Conservation (phyloP, 176 grass and related monocot species). For the Melocanna baccifera region DNA sequence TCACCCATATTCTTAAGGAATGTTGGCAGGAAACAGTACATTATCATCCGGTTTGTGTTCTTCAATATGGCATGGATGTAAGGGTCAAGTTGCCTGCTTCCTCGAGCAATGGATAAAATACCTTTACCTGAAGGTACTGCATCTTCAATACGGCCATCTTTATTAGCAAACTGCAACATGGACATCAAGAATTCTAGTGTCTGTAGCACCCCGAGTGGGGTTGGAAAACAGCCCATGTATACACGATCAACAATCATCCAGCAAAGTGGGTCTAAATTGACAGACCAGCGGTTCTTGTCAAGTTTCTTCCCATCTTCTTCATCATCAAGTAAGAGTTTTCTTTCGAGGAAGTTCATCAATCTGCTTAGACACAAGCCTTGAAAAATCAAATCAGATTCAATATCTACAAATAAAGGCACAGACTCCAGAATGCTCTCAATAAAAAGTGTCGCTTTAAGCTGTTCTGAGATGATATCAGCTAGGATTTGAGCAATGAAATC, state of each 20-base stretch:
- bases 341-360: conserved; percentile 99
- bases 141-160: conserved; percentile 96
- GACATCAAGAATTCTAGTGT: conserved; percentile 92
- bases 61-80: conserved; percentile 97
- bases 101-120: conserved; percentile 93
- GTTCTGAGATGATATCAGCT: conserved; percentile 86
- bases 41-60: conserved; percentile 95
- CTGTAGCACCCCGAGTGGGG: conserved; percentile 76
- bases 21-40: conserved; percentile 95
- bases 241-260: conserved; percentile 94
- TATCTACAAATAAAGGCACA: conserved; percentile 84
- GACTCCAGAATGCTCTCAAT: conserved; percentile 84
- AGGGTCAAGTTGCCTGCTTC: conserved; percentile 77
- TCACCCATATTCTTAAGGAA: conserved; percentile 87
- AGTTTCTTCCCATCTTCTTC: conserved; percentile 93
- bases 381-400: conserved; percentile 83
- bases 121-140: conserved; percentile 81
- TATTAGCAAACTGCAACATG: conserved; percentile 95
- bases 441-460: conserved; percentile 80
- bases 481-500: conserved; percentile 98
- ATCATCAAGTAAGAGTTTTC: conserved; percentile 86
- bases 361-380: conserved; percentile 96
- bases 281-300: conserved; percentile 89
- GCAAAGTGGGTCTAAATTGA: conserved; percentile 91
- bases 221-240: conserved; percentile 93